Evolutionary conservation across 192 early-diverging fungal genomes (phyloP).

Genomic region (Coemansia sp.): DNA sequence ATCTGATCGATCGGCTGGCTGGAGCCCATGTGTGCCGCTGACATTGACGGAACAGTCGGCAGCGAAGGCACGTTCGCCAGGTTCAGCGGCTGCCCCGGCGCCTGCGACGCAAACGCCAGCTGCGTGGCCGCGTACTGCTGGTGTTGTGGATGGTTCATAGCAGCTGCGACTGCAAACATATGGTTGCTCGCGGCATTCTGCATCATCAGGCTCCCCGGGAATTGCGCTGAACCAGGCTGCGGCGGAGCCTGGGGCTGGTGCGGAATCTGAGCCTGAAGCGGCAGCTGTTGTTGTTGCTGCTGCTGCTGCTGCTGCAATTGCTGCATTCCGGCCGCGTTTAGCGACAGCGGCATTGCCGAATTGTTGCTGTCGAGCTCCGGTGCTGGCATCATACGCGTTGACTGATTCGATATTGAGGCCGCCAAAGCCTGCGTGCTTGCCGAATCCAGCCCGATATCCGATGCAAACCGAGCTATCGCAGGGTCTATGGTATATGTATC

Average conservation of each 20-base stretch:
- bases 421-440: constrained; percentile 28
- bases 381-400: constrained; percentile 5
- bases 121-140: constrained; percentile 21
- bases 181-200: background rate
- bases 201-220: constrained; percentile 1
- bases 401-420: constrained; percentile 26
- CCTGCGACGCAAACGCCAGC: constrained; percentile 23
- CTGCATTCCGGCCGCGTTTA: background rate
- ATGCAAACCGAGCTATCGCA: constrained; percentile 29
- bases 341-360: background rate
- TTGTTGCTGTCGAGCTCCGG: background rate
- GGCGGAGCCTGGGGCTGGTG: constrained; percentile 1
- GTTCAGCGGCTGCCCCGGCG: background rate
- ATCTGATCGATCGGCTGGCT: constrained; percentile 22
- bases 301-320: constrained; percentile 15
- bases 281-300: too few species aligned
- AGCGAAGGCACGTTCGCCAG: constrained; percentile 3
- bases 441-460: constrained; percentile 43
- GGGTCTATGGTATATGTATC: constrained; percentile 11
- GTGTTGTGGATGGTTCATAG: constrained; percentile 2
- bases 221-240: background rate
- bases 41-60: constrained; percentile 5
- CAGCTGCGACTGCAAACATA: constrained; percentile 1
- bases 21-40: background rate
- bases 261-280: too few species aligned